A percentile compares a stretch with the other conserved stretches of the same genome.
These are phyloP conservation scores for Morella rubra DNA, from an alignment of 306 rosid species.

Conservation along the genomic window DNA sequence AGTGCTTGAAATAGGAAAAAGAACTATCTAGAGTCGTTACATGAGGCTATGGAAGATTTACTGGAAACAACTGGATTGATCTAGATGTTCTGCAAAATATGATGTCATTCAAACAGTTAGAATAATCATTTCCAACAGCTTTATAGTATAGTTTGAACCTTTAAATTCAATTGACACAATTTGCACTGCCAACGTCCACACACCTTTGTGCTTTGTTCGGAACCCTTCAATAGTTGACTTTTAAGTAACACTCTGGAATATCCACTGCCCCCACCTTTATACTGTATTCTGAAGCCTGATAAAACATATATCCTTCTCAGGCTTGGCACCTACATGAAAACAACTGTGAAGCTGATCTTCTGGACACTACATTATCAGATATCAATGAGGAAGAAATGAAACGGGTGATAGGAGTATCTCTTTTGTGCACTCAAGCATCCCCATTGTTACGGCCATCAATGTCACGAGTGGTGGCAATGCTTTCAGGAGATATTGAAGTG, in stretches of 20 bases:
- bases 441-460: slow-evolving; percentile 58
- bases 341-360: slow-evolving; percentile 37
- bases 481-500: slow-evolving; percentile 64
- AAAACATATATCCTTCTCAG: neutral
- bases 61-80: neutral
- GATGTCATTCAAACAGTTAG: neutral
- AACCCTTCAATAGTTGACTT: too few relatives aligned
- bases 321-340: slow-evolving; percentile 64
- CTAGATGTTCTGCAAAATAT: neutral
- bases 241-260: neutral
- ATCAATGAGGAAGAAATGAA: slow-evolving; percentile 47
- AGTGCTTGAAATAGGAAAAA: too few relatives aligned
- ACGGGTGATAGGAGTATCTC: slow-evolving; percentile 48
- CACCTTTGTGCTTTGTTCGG: too few relatives aligned
- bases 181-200: too few relatives aligned
- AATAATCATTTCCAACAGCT: too few relatives aligned
- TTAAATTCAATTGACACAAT: neutral
- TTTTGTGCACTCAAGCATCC: slow-evolving; percentile 65
- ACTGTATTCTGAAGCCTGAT: neutral
- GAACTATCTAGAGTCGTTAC: neutral
- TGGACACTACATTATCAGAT: slow-evolving; percentile 42
- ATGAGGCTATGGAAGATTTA: neutral
- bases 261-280: neutral
- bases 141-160: neutral
- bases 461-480: slow-evolving; percentile 80